Conservation (phyloP, 1,284 basidiomycete species). For the Microbotryum lychnidis-dioicae region DNA sequence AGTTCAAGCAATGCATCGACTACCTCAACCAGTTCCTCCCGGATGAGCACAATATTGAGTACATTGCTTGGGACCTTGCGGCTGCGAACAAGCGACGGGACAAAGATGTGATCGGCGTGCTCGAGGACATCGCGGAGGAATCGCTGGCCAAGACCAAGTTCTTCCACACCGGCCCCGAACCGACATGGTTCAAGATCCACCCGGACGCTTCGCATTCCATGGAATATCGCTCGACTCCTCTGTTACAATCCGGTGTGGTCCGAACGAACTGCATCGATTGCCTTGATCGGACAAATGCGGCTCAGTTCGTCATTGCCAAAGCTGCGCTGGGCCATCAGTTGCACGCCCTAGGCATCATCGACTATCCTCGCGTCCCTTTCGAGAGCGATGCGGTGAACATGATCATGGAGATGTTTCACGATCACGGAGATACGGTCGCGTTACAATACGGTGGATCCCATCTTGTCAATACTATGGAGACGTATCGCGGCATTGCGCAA, state of each 20-base stretch:
- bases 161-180: slow-evolving; percentile 60
- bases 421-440: slow-evolving; percentile 60
- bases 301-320: slow-evolving; percentile 96
- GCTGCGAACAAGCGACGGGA: slow-evolving; percentile 41
- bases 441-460: slow-evolving; percentile 95
- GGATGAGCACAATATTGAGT: slow-evolving; percentile 72
- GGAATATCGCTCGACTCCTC: slow-evolving; percentile 37
- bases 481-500: slow-evolving; percentile 88
- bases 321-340: slow-evolving; percentile 91
- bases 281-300: slow-evolving; percentile 75
- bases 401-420: slow-evolving; percentile 98
- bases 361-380: slow-evolving; percentile 75
- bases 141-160: slow-evolving; percentile 84
- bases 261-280: slow-evolving; percentile 84
- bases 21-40: slow-evolving; percentile 97
- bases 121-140: slow-evolving; percentile 93
- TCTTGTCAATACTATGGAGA: slow-evolving; percentile 93
- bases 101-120: slow-evolving; percentile 88
- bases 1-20: slow-evolving; percentile 83
- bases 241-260: slow-evolving; percentile 78
- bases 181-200: slow-evolving; percentile 7
- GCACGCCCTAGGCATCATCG: slow-evolving; percentile 82
- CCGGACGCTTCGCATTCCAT: background rate
- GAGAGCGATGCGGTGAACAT: slow-evolving; percentile 95
- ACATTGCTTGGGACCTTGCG: slow-evolving; percentile 87